phyloP scores from a whole-genome alignment of 306 rosid species.

The Styphnolobium japonicum region DNA sequence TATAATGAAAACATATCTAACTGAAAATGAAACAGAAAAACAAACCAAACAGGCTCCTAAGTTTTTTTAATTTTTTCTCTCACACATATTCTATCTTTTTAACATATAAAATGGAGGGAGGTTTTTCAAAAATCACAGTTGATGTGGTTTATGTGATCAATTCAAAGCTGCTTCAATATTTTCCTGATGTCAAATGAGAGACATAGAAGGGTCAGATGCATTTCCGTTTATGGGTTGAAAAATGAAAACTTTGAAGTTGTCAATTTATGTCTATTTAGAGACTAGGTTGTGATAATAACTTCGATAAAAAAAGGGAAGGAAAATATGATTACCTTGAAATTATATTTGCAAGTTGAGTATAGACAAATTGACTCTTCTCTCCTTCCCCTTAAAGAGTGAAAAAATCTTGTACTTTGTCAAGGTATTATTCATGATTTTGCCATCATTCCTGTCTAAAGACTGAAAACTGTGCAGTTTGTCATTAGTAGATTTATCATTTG shows the following conservation, averaged over 20 bases:
- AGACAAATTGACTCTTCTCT: background rate
- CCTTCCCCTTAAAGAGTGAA: background rate
- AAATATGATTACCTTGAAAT: slow-evolving; percentile 11
- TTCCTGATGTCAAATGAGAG: background rate
- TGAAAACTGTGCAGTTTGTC: slow-evolving; percentile 16
- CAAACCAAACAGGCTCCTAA: no score
- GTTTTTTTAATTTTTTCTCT: background rate
- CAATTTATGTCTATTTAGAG: background rate
- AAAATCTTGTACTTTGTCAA: background rate
- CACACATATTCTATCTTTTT: background rate
- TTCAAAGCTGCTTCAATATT: background rate
- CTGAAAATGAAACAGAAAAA: no score
- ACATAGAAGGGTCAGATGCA: background rate
- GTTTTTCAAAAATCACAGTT: background rate
- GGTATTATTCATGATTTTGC: background rate
- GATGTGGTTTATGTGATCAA: slow-evolving; percentile 13
- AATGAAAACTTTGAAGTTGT: background rate
- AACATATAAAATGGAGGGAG: background rate
- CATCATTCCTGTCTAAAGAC: slow-evolving; percentile 4
- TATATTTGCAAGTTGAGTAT: slow-evolving; percentile 6
- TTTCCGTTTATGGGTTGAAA: background rate
- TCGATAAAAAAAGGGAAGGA: background rate
- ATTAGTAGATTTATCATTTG: slow-evolving; percentile 4
- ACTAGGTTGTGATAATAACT: background rate
- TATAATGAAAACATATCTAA: no score